Base-by-base conservation (phyloP, 768 basidiomycete species). In the Phaffia australis region DNA sequence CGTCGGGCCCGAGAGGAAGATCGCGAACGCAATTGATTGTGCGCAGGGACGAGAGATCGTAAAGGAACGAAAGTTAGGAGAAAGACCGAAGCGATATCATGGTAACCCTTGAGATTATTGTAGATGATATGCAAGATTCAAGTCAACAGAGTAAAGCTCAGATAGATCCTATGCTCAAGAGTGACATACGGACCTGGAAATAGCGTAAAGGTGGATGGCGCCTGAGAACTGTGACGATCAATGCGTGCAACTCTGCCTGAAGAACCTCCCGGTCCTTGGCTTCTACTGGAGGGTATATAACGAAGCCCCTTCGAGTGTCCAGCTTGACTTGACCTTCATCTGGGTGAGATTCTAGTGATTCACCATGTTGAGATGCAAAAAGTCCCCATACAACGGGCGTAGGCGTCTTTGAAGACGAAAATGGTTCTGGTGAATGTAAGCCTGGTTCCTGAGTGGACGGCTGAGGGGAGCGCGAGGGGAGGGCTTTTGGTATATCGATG, bases 241-340 rank as follows among this genome's bases (percentile, higher is more conserved):
- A 82, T 29, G 80, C 78, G 74, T 90, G 81, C 25, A 95, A 79
- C 54, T 83, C 80, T 27, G 76, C 75, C 77, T 93, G 84, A 27
- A 89, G 81, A 3, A 47, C 60, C 2, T 75, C 71, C 62, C 61
- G 4, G 70, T 68, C 29, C 57, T 47, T 35, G 18, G 23, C 49
- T 48, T n/a, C n/a, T 5, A 23, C 88, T 81, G 84, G 85, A 73
- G 92, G 88, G 77, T 94, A 97, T 69, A 91, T 79, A 64, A 95
- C 88, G 72, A 97, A 97, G 70, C 89, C 91, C 57, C 92, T 83
- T 76, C 92, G 85, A 0, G 92, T 94, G 76, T 95, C 92, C 46
- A 94, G 81, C 65, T 80, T 77, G 69, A 95, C 89, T 77, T 95
- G 92, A 18, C 81, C 84, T 77, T 94, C 92, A 74, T 95, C 92